Evolutionary conservation across 345 rosid genomes (phyloP).

Genomic region (Excoecaria cochinchinensis): DNA sequence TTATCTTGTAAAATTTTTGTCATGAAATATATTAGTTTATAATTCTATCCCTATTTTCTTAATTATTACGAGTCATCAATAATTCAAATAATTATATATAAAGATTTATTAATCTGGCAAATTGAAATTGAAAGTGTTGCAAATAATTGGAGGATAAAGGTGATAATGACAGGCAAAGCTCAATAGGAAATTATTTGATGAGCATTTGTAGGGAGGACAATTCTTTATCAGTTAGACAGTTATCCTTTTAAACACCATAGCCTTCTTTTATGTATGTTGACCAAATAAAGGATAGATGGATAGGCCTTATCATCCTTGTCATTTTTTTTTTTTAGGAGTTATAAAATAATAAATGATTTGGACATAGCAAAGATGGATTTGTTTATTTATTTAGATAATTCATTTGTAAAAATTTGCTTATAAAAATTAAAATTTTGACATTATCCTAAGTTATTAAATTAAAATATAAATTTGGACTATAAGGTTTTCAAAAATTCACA

Average conservation of each 20-base stretch:
- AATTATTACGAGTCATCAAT: too few species aligned
- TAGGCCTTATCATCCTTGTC: constrained; percentile 3
- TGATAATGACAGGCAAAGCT: constrained; percentile 8
- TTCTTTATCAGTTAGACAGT: not conserved
- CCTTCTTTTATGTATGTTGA: not conserved
- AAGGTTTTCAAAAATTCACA: too few species aligned
- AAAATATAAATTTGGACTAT: too few species aligned
- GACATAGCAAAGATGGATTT: too few species aligned
- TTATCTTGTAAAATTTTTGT: too few species aligned
- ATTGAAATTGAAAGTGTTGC: not conserved
- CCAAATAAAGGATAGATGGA: not conserved
- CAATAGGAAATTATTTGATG: not conserved
- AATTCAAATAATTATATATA: too few species aligned
- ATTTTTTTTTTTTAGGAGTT: not conserved
- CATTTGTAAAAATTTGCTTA: too few species aligned
- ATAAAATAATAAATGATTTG: not conserved
- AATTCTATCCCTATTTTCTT: too few species aligned
- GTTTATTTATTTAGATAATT: too few species aligned
- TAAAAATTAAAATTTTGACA: not conserved
- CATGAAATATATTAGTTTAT: too few species aligned
- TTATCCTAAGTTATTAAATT: too few species aligned
- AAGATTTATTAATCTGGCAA: too few species aligned
- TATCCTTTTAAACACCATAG: constrained; percentile 8
- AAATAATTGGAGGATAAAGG: not conserved
- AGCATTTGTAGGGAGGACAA: not conserved